Evolutionary conservation across 169 alveolate genomes (phyloP).

Genomic region (Plasmodium inui): DNA sequence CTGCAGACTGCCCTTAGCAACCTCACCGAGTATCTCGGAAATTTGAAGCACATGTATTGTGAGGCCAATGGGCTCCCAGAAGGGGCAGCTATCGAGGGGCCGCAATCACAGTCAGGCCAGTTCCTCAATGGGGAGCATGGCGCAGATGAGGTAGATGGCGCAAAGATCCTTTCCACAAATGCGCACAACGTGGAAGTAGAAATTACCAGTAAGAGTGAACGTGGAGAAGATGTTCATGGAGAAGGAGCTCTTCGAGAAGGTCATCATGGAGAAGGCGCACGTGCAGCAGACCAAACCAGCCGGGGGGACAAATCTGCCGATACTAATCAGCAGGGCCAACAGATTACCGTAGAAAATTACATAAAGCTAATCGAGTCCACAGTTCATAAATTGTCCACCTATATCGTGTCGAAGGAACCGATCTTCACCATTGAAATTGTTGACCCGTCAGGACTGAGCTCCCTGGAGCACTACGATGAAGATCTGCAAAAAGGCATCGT

Average conservation of each 20-base stretch:
- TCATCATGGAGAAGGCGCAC: not conserved
- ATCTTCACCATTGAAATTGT: slow-evolving; percentile 91
- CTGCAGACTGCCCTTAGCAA: slow-evolving; percentile 49
- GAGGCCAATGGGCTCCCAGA: slow-evolving; percentile 19
- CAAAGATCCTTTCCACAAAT: too few species aligned
- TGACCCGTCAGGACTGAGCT: slow-evolving; percentile 95
- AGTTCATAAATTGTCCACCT: slow-evolving; percentile 18
- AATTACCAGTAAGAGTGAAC: not conserved
- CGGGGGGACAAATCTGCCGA: not conserved
- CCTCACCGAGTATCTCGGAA: slow-evolving; percentile 73
- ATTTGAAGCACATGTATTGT: slow-evolving; percentile 55
- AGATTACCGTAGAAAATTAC: slow-evolving; percentile 65
- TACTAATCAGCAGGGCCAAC: slow-evolving; percentile 7
- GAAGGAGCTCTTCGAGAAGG: not conserved
- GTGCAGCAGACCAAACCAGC: not conserved
- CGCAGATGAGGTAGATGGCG: too few species aligned
- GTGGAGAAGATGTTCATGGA: not conserved
- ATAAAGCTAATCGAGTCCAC: slow-evolving; percentile 65
- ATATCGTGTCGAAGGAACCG: slow-evolving; percentile 47
- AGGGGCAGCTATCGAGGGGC: not conserved
- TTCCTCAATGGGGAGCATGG: not conserved
- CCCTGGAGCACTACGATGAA: slow-evolving; percentile 83
- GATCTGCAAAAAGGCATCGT: slow-evolving; percentile 79
- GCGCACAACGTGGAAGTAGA: not conserved
- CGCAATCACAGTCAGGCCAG: not conserved